Percentiles rank a stretch among this genome's conserved stretches.
These are phyloP conservation scores for Emmonsia crescens DNA, from an alignment of 2,329 filamentous ascomycete species.

Conservation along the genomic window DNA sequence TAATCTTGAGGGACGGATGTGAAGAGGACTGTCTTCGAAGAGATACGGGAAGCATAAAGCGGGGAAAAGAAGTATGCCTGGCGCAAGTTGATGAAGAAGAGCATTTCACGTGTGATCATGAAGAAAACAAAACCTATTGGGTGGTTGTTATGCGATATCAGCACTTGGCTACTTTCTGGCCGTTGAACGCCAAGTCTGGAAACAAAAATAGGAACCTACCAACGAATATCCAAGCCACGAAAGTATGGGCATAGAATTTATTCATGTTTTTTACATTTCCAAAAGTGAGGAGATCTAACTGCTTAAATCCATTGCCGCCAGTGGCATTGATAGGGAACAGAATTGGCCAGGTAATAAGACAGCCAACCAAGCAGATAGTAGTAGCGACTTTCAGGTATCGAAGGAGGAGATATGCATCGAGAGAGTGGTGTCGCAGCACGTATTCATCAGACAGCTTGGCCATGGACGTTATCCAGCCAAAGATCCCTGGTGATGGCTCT, in stretches of 20 bases:
- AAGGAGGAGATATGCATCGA: conserved; percentile 85
- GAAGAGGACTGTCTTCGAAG: conserved; percentile 82
- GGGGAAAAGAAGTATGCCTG: conserved; percentile 87
- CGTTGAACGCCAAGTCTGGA: not conserved
- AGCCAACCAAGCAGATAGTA: conserved; percentile 72
- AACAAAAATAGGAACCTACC: conserved; percentile 26
- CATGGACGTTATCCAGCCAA: conserved; percentile 59
- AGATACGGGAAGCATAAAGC: conserved; percentile 72
- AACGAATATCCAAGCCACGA: conserved; percentile 72
- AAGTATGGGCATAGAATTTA: conserved; percentile 71
- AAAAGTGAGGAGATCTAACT: conserved; percentile 72
- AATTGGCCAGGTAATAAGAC: conserved; percentile 74
- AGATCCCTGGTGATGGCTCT: conserved; percentile 47
- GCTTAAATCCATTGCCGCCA: conserved; percentile 51
- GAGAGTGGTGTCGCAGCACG: conserved; percentile 77
- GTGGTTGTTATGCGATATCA: not conserved
- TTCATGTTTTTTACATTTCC: conserved; percentile 58
- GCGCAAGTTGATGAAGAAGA: conserved; percentile 85
- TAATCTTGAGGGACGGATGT: conserved; percentile 72
- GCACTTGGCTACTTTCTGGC: not conserved
- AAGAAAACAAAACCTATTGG: conserved; percentile 75
- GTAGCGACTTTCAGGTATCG: conserved; percentile 74
- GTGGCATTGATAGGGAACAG: conserved; percentile 83
- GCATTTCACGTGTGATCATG: conserved; percentile 73
- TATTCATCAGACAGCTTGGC: conserved; percentile 62